Evolutionary conservation across 2,329 filamentous ascomycete species (phyloP), one percentile per base, ranked within the genome.

Genomic region (Curvularia eragrostidis): DNA sequence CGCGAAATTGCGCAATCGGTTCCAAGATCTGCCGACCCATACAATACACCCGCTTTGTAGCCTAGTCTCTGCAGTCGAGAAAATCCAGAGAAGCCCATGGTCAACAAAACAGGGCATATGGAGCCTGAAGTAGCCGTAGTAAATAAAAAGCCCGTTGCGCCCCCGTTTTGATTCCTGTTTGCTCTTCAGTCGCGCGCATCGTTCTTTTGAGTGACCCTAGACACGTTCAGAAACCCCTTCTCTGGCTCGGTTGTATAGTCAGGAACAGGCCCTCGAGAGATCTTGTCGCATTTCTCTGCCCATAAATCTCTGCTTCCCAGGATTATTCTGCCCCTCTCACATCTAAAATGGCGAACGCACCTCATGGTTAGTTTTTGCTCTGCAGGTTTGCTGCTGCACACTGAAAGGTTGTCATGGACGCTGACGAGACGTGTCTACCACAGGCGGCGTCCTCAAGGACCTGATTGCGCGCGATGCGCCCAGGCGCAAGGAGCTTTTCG

Each of bases 391-490:
- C 13, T 18, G 38, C 36, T 42, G n/a, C 43, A 44, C 24, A 39
- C 28, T 32, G 21, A 36, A 34, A 43, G 43, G 21, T 42, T 18
- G 39, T 38, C 3, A 54, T 18, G 46, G 49, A 58, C 53, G 66
- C 69, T 72, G 55, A 69, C 67, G 43, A 38, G 38, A 19, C n/a
- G 41, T 3, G 30, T 18, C 18, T 44, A 19, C 6, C 34, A 48
- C 59, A 82, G 94, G 94, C 82, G 95, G 95, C 76, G 84, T 94
- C 84, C 91, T 99, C 75, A 98, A 98, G 90, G 95, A 99, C 85
- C 87, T 99, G 77, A 86, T 98, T 71, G 93, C 93, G 67, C 90
- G 95, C 81, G 95, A 99, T 86, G 86, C 89, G 64, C 91, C 91
- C 68, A 88, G 90, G 75, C 89, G 95, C 67, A 84, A 84, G 64